A percentile compares a stretch with the other conserved stretches of the same genome.
phyloP scores from a whole-genome alignment of 495 filamentous ascomycete genomes.

The Articulospora tetracladia region DNA sequence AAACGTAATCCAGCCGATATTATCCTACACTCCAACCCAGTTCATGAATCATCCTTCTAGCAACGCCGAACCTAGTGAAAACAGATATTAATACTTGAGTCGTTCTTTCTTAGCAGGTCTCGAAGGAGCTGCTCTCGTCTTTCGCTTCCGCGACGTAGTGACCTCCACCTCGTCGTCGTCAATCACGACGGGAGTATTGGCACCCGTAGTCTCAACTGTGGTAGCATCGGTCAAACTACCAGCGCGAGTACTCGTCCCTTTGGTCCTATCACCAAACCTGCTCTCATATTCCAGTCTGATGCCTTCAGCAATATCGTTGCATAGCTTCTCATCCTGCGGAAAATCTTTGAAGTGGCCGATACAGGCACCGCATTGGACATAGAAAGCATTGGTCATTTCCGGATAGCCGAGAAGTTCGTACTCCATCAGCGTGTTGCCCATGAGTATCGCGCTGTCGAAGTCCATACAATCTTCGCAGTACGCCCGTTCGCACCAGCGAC shows the following conservation, averaged over 20 bases:
- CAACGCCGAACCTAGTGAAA: neutral
- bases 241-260: constrained; percentile 19
- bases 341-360: constrained; percentile 31
- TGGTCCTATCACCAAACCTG: constrained; percentile 8
- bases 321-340: constrained; percentile 29
- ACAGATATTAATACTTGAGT: neutral
- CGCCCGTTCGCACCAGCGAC: constrained; percentile 51
- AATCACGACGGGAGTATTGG: constrained; percentile 28
- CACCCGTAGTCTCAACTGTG: constrained; percentile 31
- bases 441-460: constrained; percentile 44
- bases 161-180: constrained; percentile 14
- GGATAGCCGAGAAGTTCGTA: constrained; percentile 46
- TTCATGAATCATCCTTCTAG: neutral
- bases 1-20: neutral
- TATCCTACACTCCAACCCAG: neutral
- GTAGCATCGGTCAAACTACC: constrained; percentile 36
- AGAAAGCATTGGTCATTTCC: constrained; percentile 41
- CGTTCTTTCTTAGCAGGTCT: constrained; percentile 2
- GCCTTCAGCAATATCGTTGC: constrained; percentile 23
- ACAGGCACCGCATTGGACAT: constrained; percentile 45
- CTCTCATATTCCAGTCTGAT: constrained; percentile 23
- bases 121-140: neutral
- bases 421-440: constrained; percentile 48
- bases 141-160: constrained; percentile 7
- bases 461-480: constrained; percentile 63